Evolutionary conservation across 768 basidiomycete species (phyloP), one percentile per base, ranked within the genome.

Genomic region (Rhodosporidiobolus sp.): DNA sequence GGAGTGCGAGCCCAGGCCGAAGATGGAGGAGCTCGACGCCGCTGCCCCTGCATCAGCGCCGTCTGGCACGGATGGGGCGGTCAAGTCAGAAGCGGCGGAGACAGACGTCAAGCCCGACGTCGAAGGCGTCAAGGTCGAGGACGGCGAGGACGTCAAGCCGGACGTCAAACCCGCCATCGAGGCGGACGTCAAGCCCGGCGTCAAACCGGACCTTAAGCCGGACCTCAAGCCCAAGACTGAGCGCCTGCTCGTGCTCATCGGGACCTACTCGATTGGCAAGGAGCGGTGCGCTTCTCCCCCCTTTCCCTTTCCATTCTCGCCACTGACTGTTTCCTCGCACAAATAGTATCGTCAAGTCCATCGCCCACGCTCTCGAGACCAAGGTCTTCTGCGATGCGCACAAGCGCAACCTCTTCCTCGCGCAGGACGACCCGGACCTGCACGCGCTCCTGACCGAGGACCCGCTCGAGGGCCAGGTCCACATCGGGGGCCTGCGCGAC

Each of bases 221-320:
- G 77, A 79, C 49, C 48, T 72, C 61, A 67, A 72, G 60, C 65
- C 62, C 38, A 52, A 43, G 50, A 69, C 38, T 67, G 76, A 78
- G 50, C 35, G 72, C 5, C 54, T 79, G 32, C 72, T 78, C 12
- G 77, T 77, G 9, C 53, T 78, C 56, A 35, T 77, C 64, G 80
- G 93, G 17, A 97, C 96, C 0, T 99, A 99, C 81, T 92, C 92
- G 0, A 92, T 98, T 60, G 96, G 96, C 52, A 99, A 99, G 80
- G 96, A 99, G 81, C 88, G 96, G 73, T 74, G 9, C 58, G 73
- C 56, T n/a, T 30, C 49, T 57, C 67, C 46, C 32, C 43, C 24
- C 19, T 17, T 19, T 38, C 35, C 22, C n/a, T 34, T 20, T 38
- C 64, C 50, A 20, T 17, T 58, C 12, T 53, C 49, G 26, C 46